Evolutionary conservation across 768 basidiomycete genomes (phyloP).

Genomic region (Strobilomyces confusus): DNA sequence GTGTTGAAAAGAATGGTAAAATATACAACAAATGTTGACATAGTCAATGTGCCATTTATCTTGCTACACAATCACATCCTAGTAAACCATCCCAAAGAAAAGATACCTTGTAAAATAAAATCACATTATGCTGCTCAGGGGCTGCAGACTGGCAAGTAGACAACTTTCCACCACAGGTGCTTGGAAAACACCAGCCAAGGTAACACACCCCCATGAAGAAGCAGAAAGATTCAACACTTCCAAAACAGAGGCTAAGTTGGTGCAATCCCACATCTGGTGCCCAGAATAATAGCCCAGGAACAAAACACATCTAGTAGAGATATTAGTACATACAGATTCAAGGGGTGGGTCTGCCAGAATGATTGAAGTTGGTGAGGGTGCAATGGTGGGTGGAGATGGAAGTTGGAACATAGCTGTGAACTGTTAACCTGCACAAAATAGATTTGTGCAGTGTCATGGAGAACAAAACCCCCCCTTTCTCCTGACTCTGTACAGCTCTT

Average conservation of each 20-base stretch:
- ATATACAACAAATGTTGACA: too few relatives aligned
- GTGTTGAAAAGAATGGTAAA: too few relatives aligned
- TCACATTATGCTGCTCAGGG: conserved; percentile 35
- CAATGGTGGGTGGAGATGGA: conserved; percentile 46
- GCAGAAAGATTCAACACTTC: conserved; percentile 52
- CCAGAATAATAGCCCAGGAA: conserved; percentile 51
- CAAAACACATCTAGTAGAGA: conserved; percentile 39
- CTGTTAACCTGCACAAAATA: too few relatives aligned
- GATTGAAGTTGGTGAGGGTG: conserved; percentile 47
- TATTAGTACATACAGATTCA: conserved; percentile 8
- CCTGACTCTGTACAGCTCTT: too few relatives aligned
- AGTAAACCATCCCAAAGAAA: too few relatives aligned
- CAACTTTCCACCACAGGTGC: conserved; percentile 28
- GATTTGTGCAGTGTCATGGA: too few relatives aligned
- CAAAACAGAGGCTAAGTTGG: conserved; percentile 43
- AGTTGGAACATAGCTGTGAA: conserved; percentile 49
- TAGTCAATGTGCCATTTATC: too few relatives aligned
- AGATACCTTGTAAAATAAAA: too few relatives aligned
- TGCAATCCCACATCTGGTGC: conserved; percentile 62
- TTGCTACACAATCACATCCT: too few relatives aligned
- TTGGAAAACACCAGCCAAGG: conserved; percentile 41
- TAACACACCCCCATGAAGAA: conserved; percentile 32
- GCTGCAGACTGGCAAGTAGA: conserved; percentile 30
- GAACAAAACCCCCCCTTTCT: too few relatives aligned
- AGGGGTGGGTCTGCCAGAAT: background rate